Base-by-base conservation (phyloP, 352 stramenopile species). In the Globisporangium carolinianum region DNA sequence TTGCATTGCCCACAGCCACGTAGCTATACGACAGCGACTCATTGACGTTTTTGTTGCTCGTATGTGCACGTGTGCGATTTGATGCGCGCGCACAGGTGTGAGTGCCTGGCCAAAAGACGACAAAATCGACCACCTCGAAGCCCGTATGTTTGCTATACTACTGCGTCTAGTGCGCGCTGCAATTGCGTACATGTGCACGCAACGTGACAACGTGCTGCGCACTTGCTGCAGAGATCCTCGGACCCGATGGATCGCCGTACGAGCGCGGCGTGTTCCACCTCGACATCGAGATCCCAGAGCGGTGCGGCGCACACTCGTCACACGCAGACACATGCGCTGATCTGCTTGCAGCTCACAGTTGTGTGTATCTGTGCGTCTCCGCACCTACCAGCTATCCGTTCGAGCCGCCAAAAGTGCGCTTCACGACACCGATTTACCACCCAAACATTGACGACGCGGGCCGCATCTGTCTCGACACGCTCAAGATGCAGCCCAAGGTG, bases 401-500 rank as follows among this genome's bases (percentile, higher is more conserved):
- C 61, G 81, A 94, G 60, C 83, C 83, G 7, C 83, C 83, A 3
- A 90, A 91, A 61, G 81, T 94, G 24, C 65, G 71, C 49, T 94
- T 94, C 48, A 49, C 73, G 15, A 94, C 83, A 55, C 83, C 79
- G 5, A 94, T 94, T 60, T 94, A 85, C 65, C 83, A 94, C 47
- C 83, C 83, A 12, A 94, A 94, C 60, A 94, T 94, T 51, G 83
- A 94, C 47, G 84, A 92, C 53, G 81, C 69, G 3, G 89, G 89
- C 5, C 79, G 89, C 36, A 97, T 97, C 50, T 97, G 87, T 56
- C 76, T 97, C 5, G 87, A 97, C 63, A 95, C 86, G 11, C 80
- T 96, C 53, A 97, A 97, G 71, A 95, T 93, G 86, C 85, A 91
- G 57, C 88, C 88, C 15, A 91, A 93, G 73, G 82, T 86, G 11